Conservation (phyloP, 75 land plant species). For the Cryptomeria japonica region DNA sequence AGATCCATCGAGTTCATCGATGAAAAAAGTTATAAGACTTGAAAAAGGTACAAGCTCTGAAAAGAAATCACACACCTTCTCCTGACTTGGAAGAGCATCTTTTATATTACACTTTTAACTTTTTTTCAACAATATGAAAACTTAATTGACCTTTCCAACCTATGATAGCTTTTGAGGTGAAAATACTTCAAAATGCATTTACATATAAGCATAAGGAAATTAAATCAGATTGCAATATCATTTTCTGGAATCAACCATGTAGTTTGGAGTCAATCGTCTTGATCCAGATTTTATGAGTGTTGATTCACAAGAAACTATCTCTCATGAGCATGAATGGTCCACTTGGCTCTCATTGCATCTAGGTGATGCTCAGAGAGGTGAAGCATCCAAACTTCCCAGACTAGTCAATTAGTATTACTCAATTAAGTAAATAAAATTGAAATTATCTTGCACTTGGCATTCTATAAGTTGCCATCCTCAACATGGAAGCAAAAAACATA, state of each 20-base stretch:
- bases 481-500: background rate
- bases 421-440: background rate
- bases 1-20: background rate
- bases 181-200: background rate
- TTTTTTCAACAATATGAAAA: background rate
- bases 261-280: too few relatives aligned
- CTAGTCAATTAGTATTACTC: background rate
- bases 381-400: background rate
- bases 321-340: too few relatives aligned
- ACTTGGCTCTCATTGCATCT: too few relatives aligned
- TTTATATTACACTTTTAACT: background rate
- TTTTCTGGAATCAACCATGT: too few relatives aligned
- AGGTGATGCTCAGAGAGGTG: too few relatives aligned
- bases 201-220: background rate
- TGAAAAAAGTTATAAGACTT: background rate
- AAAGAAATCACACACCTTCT: background rate
- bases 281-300: too few relatives aligned
- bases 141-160: background rate
- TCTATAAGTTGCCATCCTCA: background rate
- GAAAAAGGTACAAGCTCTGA: background rate
- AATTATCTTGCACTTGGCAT: background rate
- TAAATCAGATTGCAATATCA: background rate
- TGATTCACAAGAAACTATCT: too few relatives aligned
- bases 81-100: background rate
- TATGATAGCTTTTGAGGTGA: background rate